A percentile compares a stretch with the other conserved stretches of the same genome.
Conservation (phyloP, 805 yeast species). For the Huiozyma naganishii region DNA sequence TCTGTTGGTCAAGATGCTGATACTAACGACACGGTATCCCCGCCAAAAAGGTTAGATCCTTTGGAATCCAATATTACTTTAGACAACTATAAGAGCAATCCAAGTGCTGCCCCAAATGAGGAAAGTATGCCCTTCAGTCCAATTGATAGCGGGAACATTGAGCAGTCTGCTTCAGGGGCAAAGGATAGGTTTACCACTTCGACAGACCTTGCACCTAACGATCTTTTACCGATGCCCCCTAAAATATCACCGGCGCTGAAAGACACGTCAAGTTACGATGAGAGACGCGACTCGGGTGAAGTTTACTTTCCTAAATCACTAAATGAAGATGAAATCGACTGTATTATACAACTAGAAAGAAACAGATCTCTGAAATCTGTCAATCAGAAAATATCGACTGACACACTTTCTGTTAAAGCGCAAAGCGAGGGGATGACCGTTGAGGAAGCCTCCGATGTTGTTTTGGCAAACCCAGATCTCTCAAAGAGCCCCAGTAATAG, state of each 20-base stretch:
- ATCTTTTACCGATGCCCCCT: not conserved
- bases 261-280: not conserved
- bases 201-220: too few relatives aligned
- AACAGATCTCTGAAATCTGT: conserved; percentile 47
- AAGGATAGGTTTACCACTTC: too few relatives aligned
- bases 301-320: conserved; percentile 63
- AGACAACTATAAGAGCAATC: too few relatives aligned
- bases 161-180: too few relatives aligned
- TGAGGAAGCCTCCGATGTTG: conserved; percentile 25
- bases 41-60: too few relatives aligned
- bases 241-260: conserved; percentile 3
- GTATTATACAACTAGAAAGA: conserved; percentile 63
- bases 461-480: conserved; percentile 28
- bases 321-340: conserved; percentile 57
- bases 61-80: too few relatives aligned
- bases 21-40: too few relatives aligned
- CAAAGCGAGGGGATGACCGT: conserved; percentile 40
- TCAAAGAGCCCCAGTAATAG: conserved; percentile 30
- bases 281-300: conserved; percentile 36
- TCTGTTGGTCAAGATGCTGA: too few relatives aligned
- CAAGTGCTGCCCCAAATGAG: too few relatives aligned
- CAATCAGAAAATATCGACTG: conserved; percentile 24
- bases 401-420: conserved; percentile 30
- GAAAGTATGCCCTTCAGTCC: too few relatives aligned
- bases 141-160: too few relatives aligned